These are phyloP conservation scores for Danielia oregonensis DNA, from an alignment of 805 yeast species.

Conservation along the genomic window DNA sequence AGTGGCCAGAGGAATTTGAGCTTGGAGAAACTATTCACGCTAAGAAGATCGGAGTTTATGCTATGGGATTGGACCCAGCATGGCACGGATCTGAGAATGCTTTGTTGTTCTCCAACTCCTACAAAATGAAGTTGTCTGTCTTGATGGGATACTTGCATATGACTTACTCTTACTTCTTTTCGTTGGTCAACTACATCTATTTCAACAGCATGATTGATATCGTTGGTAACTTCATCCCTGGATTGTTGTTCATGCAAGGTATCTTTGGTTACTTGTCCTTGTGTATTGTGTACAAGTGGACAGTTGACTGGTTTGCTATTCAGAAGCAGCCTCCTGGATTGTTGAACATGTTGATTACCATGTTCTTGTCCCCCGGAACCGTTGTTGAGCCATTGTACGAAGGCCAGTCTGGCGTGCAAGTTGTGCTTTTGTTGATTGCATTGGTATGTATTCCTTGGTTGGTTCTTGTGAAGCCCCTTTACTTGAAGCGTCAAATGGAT, in stretches of 20 bases:
- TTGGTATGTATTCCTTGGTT: slow-evolving; percentile 91
- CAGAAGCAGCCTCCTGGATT: slow-evolving; percentile 86
- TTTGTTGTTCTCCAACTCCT: slow-evolving; percentile 86
- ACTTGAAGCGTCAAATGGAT: slow-evolving; percentile 55
- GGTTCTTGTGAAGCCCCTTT: slow-evolving; percentile 77
- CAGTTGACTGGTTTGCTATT: slow-evolving; percentile 80
- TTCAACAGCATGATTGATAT: slow-evolving; percentile 75
- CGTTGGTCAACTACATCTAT: slow-evolving; percentile 72
- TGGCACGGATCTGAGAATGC: slow-evolving; percentile 98
- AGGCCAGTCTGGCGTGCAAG: slow-evolving; percentile 78
- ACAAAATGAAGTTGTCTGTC: slow-evolving; percentile 94
- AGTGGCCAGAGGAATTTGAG: slow-evolving; percentile 76
- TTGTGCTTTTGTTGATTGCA: slow-evolving; percentile 69
- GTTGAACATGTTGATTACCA: slow-evolving; percentile 89
- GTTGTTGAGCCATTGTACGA: slow-evolving; percentile 75
- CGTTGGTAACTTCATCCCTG: slow-evolving; percentile 91
- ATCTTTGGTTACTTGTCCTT: slow-evolving; percentile 90
- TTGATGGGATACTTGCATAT: slow-evolving; percentile 93
- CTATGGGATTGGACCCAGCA: slow-evolving; percentile 84
- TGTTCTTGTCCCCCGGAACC: slow-evolving; percentile 92
- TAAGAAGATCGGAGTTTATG: slow-evolving; percentile 62
- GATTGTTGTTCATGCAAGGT: slow-evolving; percentile 91
- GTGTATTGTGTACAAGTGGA: slow-evolving; percentile 90
- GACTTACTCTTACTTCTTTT: slow-evolving; percentile 84
- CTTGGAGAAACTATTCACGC: slow-evolving; percentile 71